Evolutionary conservation across 805 yeast species (phyloP).

Genomic region (Schwanniomyces polymorphus): DNA sequence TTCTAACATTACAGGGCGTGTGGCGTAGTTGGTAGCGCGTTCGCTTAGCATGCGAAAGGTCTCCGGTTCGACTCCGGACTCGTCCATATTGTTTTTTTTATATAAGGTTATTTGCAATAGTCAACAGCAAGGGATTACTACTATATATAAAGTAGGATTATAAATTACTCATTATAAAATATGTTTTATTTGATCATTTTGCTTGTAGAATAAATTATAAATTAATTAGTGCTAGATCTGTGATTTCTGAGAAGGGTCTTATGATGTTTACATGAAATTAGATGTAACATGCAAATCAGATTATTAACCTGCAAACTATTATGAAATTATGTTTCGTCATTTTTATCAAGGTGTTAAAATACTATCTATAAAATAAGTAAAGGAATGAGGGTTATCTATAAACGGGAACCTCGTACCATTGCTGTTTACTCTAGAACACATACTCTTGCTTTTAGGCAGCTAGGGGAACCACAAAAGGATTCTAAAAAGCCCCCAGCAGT

Average conservation of each 20-base stretch:
- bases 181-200: too few relatives aligned
- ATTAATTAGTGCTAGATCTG: too few relatives aligned
- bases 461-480: conserved; percentile 12
- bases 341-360: background rate
- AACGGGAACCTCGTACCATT: conserved; percentile 31
- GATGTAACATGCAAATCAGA: too few relatives aligned
- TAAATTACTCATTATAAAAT: too few relatives aligned
- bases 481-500: conserved; percentile 28
- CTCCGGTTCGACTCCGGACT: conserved; percentile 47
- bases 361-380: background rate
- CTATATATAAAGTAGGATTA: too few relatives aligned
- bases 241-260: background rate
- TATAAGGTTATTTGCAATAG: too few relatives aligned
- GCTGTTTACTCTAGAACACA: conserved; percentile 30
- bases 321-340: background rate
- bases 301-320: background rate
- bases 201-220: too few relatives aligned
- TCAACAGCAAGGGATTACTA: too few relatives aligned
- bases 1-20: conserved; percentile 31
- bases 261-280: too few relatives aligned
- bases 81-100: conserved; percentile 39
- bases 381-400: conserved; percentile 29
- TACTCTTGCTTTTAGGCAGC: conserved; percentile 25
- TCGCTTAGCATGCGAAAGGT: conserved; percentile 51
- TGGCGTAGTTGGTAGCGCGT: conserved; percentile 53